Conservation (phyloP, 2,329 filamentous ascomycete species). For the Pseudogymnoascus sp. region DNA sequence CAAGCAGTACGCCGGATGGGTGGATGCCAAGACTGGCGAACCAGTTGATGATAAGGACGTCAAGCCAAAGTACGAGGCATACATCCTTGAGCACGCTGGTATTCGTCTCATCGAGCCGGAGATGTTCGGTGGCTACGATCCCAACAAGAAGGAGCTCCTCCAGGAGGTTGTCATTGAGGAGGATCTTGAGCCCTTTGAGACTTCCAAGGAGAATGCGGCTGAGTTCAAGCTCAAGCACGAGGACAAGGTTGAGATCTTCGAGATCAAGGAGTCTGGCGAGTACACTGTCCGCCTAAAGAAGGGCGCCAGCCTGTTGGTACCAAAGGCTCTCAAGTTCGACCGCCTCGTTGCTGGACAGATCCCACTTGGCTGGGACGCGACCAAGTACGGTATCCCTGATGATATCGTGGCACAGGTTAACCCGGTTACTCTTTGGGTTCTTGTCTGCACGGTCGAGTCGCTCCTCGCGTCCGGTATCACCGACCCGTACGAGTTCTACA, state of each 20-base stretch:
- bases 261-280: slow-evolving; percentile 87
- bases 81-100: slow-evolving; percentile 91
- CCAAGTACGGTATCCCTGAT: slow-evolving; percentile 90
- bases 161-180: slow-evolving; percentile 97
- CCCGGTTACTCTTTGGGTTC: slow-evolving; percentile 88
- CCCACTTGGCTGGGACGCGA: slow-evolving; percentile 93
- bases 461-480: slow-evolving; percentile 91
- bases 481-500: slow-evolving; percentile 98
- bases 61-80: slow-evolving; percentile 95
- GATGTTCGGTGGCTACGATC: slow-evolving; percentile 93
- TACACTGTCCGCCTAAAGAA: slow-evolving; percentile 93
- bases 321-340: slow-evolving; percentile 94
- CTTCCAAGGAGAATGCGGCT: slow-evolving; percentile 92
- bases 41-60: slow-evolving; percentile 97
- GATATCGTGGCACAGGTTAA: slow-evolving; percentile 98
- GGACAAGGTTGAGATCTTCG: slow-evolving; percentile 95
- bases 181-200: slow-evolving; percentile 93
- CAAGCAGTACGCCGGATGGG: slow-evolving; percentile 92
- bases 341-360: slow-evolving; percentile 95
- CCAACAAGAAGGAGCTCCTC: slow-evolving; percentile 95
- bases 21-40: slow-evolving; percentile 87
- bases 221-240: slow-evolving; percentile 97
- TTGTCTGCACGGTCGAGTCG: slow-evolving; percentile 87
- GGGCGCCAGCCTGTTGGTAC: slow-evolving; percentile 88
- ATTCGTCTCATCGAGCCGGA: slow-evolving; percentile 97